A percentile compares a stretch with the other conserved stretches of the same genome.
Evolutionary conservation across 2,329 filamentous ascomycete species (phyloP).

Genomic region (Anthostomella pinea): DNA sequence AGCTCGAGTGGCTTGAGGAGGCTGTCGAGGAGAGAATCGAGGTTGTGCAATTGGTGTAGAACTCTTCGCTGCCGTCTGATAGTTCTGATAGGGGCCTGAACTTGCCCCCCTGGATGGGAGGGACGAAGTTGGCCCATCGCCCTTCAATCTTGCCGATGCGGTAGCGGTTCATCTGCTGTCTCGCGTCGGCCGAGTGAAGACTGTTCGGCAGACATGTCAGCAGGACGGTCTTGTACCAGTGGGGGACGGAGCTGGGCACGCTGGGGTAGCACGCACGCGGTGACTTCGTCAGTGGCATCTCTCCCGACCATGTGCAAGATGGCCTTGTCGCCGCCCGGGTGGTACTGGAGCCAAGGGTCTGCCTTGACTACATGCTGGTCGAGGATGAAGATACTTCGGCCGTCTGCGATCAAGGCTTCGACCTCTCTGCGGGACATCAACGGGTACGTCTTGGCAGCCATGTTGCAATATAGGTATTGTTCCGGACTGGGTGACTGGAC

Average conservation of each 20-base stretch:
- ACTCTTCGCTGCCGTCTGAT: conserved; percentile 38
- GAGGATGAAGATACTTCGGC: conserved; percentile 75
- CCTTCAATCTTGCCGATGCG: conserved; percentile 81
- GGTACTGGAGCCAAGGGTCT: conserved; percentile 83
- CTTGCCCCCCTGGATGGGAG: conserved; percentile 85
- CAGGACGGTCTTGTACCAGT: too few relatives aligned
- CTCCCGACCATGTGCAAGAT: conserved; percentile 91
- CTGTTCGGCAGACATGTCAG: too few relatives aligned
- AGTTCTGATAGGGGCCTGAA: conserved; percentile 55
- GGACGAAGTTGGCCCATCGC: conserved; percentile 81
- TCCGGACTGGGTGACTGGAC: too few relatives aligned
- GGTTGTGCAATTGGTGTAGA: conserved; percentile 28
- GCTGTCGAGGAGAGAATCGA: conserved; percentile 36
- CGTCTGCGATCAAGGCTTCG: conserved; percentile 80
- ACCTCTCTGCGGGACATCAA: conserved; percentile 63
- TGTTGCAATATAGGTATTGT: too few relatives aligned
- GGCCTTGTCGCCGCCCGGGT: conserved; percentile 87
- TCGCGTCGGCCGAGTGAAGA: conserved; percentile 77
- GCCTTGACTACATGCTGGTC: conserved; percentile 80
- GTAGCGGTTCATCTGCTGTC: conserved; percentile 73
- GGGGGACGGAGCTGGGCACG: too few relatives aligned
- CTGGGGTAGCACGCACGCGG: conserved; percentile 61
- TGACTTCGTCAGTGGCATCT: conserved; percentile 93
- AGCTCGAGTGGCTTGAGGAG: conserved; percentile 51
- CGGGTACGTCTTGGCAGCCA: conserved; percentile 37